Evolutionary conservation across 2,329 filamentous ascomycete species (phyloP).

Genomic region (Pseudogymnoascus sp.): DNA sequence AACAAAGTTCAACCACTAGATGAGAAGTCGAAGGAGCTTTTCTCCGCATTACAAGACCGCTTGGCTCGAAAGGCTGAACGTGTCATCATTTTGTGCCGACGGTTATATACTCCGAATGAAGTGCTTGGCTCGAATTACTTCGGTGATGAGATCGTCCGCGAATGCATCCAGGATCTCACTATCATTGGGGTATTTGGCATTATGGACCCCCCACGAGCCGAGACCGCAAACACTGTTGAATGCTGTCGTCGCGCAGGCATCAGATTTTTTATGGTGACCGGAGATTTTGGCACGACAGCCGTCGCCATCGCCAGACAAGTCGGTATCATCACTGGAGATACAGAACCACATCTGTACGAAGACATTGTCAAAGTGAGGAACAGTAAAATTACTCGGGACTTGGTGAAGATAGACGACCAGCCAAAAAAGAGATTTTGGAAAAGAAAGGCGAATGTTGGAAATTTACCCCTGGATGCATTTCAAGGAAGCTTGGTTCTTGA

Average conservation of each 20-base stretch:
- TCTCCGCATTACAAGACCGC: constrained; percentile 31
- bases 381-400: not conserved
- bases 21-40: constrained; percentile 15
- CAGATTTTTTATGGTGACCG: constrained; percentile 69
- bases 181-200: constrained; percentile 60
- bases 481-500: constrained; percentile 18
- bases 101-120: not conserved
- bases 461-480: not conserved
- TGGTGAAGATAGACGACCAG: constrained; percentile 4
- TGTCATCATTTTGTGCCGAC: not conserved
- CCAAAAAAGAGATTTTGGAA: not conserved
- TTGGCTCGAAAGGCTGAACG: not conserved
- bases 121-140: not conserved
- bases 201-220: constrained; percentile 50
- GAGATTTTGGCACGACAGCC: constrained; percentile 70
- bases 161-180: constrained; percentile 35
- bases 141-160: not conserved
- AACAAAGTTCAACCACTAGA: constrained; percentile 13
- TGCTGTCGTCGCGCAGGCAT: constrained; percentile 63
- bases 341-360: constrained; percentile 33
- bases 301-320: constrained; percentile 63
- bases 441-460: constrained; percentile 6
- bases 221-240: constrained; percentile 48
- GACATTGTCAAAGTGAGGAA: constrained; percentile 18
- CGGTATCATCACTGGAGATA: constrained; percentile 51